Conservation (phyloP, 805 yeast species). For the Lachancea nothofagi region DNA sequence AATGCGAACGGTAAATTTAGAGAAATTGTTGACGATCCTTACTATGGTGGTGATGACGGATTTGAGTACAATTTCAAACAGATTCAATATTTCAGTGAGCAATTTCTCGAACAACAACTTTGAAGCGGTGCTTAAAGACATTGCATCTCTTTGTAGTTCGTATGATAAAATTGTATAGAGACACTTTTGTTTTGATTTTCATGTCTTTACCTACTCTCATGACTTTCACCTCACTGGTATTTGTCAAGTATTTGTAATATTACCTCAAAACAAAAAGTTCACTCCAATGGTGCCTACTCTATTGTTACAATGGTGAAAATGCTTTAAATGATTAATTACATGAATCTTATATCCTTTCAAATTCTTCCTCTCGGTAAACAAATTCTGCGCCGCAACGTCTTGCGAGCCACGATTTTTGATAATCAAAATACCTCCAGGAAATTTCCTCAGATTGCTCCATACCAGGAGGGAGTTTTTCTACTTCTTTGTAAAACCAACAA, state of each 20-base stretch:
- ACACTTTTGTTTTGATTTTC: neutral
- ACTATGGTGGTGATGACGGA: slow-evolving; percentile 82
- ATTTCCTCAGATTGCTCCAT: slow-evolving; percentile 47
- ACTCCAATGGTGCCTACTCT: too few relatives aligned
- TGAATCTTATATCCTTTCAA: slow-evolving; percentile 34
- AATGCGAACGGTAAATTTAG: slow-evolving; percentile 45
- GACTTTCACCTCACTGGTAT: neutral
- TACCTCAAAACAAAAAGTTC: neutral
- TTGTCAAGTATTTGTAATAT: neutral
- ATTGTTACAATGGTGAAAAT: slow-evolving; percentile 2
- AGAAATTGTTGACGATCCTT: slow-evolving; percentile 78
- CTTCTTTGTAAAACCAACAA: slow-evolving; percentile 51
- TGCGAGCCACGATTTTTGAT: slow-evolving; percentile 62
- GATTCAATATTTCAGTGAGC: slow-evolving; percentile 65
- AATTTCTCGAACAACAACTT: slow-evolving; percentile 52
- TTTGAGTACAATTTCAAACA: slow-evolving; percentile 77
- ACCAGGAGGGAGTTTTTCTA: slow-evolving; percentile 75
- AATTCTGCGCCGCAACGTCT: slow-evolving; percentile 40
- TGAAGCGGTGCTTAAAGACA: slow-evolving; percentile 3
- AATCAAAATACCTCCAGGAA: slow-evolving; percentile 80
- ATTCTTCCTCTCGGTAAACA: slow-evolving; percentile 42
- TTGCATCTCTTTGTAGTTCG: neutral
- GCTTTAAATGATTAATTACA: slow-evolving; percentile 5
- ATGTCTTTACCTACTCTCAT: neutral
- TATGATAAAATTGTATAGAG: neutral